Percentiles rank a stretch among this genome's conserved stretches.
Evolutionary conservation across 495 filamentous ascomycete species (phyloP).

Genomic region (Niebla homalea): DNA sequence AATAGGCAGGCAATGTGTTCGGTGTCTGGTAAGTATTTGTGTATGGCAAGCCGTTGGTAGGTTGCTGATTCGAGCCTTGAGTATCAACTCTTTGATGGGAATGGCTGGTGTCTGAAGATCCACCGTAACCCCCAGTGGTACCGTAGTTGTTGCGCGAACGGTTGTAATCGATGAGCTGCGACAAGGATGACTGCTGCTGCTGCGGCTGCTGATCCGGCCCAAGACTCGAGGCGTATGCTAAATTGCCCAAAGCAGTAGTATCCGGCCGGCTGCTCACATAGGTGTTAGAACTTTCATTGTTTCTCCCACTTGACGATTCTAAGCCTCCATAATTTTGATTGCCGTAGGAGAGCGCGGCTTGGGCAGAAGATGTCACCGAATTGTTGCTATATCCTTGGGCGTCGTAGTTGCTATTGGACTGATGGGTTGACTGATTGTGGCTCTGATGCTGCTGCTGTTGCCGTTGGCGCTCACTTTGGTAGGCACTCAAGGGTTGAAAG

Average conservation of each 20-base stretch:
- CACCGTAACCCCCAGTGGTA: neutral
- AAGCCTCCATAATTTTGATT: slow-evolving; percentile 1
- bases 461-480: slow-evolving; percentile 1
- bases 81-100: slow-evolving; percentile 1
- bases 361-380: neutral
- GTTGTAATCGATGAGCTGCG: slow-evolving; percentile 9
- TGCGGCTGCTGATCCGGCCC: neutral
- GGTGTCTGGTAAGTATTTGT: neutral
- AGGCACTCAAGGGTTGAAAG: slow-evolving; percentile 8
- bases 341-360: neutral
- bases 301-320: neutral
- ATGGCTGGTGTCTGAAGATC: neutral
- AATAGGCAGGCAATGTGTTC: neutral
- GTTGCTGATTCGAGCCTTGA: neutral
- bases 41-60: neutral
- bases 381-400: neutral
- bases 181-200: neutral
- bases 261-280: slow-evolving; percentile 3
- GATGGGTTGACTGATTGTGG: neutral
- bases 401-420: neutral
- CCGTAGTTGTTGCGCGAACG: slow-evolving; percentile 5
- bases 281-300: neutral
- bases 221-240: slow-evolving; percentile 19
- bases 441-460: neutral
- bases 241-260: slow-evolving; percentile 15